Base-by-base conservation (phyloP, 139 green algal genomes). In the Asterochloris sp. region DNA sequence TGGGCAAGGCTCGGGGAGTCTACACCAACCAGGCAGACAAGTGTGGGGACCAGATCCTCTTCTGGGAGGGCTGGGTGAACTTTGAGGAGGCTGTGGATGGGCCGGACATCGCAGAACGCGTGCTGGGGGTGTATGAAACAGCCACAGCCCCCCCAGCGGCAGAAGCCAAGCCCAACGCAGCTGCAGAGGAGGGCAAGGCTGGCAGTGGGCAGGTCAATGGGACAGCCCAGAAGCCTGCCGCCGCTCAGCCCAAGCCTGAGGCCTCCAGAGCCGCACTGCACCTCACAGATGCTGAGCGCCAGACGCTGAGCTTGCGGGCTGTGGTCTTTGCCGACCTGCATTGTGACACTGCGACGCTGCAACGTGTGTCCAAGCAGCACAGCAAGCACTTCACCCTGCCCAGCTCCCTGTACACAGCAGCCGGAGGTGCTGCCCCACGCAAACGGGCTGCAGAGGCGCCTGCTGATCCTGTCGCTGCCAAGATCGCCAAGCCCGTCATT, bases 31-130 rank as follows among this genome's bases (percentile, higher is more conserved):
- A 88, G 11, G 68, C 96, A 16, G 78, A 79, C 11, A 76, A 86
- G 1, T 62, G 28, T 16, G 85, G 89, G 10, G 60, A 69, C 69
- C 85, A 83, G 23, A 80, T 86, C 17, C 69, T 73, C 17, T 78
- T 96, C 26, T 95, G 91, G 90, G 88, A 96, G 82, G 92, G 84
- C 0, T 88, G 90, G 24, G 86, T 96, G 2, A 81, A 85, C 23
- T 90, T 95, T 80, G 93, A 96, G 85, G 87, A 93, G 84, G 73
- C 66, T 14, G 17, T 84, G 13, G 80, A 73, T 47, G 89, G 81
- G 0, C 63, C 69, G 11, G 89, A 88, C 13, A 74, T 80, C 11
- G 76, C 88, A 15, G 71, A 74, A 11, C 83, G 90, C 19, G 87
- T 92, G 63, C 68, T 92, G 69, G 87, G 82, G 0, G 74, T 95